Evolutionary conservation across 2,329 filamentous ascomycete genomes (phyloP).

Genomic region (Coniochaeta prunicola): DNA sequence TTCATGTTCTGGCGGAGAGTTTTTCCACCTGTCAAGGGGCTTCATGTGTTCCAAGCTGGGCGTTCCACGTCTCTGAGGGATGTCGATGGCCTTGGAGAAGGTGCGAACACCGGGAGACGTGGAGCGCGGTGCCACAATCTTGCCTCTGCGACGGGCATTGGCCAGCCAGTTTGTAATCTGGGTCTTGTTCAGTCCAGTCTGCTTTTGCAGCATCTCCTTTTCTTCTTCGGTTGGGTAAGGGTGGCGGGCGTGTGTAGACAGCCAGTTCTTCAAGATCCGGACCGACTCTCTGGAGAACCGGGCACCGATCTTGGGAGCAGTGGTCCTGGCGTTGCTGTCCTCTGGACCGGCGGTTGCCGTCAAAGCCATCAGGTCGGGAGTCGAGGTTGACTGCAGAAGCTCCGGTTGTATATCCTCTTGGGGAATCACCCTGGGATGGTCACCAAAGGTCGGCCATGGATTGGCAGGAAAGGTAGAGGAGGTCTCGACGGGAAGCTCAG

Average conservation of each 20-base stretch:
- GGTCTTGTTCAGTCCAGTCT: constrained; percentile 72
- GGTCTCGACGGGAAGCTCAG: constrained; percentile 24
- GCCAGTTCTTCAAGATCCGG: constrained; percentile 77
- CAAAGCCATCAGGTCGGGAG: constrained; percentile 18
- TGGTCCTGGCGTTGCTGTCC: not conserved
- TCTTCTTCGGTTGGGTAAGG: constrained; percentile 87
- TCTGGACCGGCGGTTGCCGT: constrained; percentile 10
- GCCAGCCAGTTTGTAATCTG: constrained; percentile 92
- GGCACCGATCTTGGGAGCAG: constrained; percentile 57
- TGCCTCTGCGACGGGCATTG: constrained; percentile 77
- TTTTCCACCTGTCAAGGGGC: constrained; percentile 50
- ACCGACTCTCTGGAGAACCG: constrained; percentile 77
- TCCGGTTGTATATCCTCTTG: constrained; percentile 25
- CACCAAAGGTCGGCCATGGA: constrained; percentile 36
- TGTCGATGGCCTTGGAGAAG: constrained; percentile 61
- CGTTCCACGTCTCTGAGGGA: constrained; percentile 55
- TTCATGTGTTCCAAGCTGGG: constrained; percentile 46
- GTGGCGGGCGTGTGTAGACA: constrained; percentile 69
- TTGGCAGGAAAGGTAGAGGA: constrained; percentile 35
- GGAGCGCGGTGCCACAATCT: constrained; percentile 61
- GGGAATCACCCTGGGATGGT: constrained; percentile 32
- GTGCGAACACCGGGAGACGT: constrained; percentile 62
- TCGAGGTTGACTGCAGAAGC: constrained; percentile 10
- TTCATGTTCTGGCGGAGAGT: constrained; percentile 54
- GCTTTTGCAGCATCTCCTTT: constrained; percentile 68